A percentile compares a stretch with the other conserved stretches of the same genome.
These are phyloP conservation scores for Brasilioporus rufonigricans DNA, from an alignment of 768 basidiomycete species.

Conservation along the genomic window DNA sequence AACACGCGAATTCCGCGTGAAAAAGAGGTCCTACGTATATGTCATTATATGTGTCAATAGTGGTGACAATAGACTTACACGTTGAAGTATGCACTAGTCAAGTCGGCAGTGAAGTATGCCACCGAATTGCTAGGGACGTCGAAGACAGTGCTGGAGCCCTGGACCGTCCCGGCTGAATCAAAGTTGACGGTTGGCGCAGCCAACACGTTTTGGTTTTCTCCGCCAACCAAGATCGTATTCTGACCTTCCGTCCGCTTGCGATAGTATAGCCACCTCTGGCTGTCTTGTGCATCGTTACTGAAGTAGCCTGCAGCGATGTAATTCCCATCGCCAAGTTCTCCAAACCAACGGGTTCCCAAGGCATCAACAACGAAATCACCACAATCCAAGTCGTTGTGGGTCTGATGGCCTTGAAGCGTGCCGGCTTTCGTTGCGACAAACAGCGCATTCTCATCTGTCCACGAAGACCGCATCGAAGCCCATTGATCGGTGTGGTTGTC, in stretches of 20 bases:
- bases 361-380: slow-evolving; percentile 97
- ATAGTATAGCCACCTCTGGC: slow-evolving; percentile 87
- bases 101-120: slow-evolving; percentile 78
- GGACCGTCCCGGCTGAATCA: slow-evolving; percentile 57
- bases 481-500: slow-evolving; percentile 71
- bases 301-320: slow-evolving; percentile 83
- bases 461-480: slow-evolving; percentile 88
- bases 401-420: slow-evolving; percentile 77
- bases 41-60: slow-evolving; percentile 9
- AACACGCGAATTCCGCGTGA: slow-evolving; percentile 82
- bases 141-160: slow-evolving; percentile 84
- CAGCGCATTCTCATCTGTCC: slow-evolving; percentile 83
- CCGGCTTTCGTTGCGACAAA: slow-evolving; percentile 92
- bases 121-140: slow-evolving; percentile 61
- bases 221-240: slow-evolving; percentile 82
- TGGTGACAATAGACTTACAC: slow-evolving; percentile 47
- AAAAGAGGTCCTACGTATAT: slow-evolving; percentile 54
- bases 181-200: slow-evolving; percentile 57
- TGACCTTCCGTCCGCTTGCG: slow-evolving; percentile 97
- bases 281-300: slow-evolving; percentile 61
- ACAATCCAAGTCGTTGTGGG: slow-evolving; percentile 90
- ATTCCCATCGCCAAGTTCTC: slow-evolving; percentile 88
- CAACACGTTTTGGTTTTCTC: slow-evolving; percentile 76
- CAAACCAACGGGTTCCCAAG: slow-evolving; percentile 90
- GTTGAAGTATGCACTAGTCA: slow-evolving; percentile 72